Base-by-base conservation (phyloP, 1,139 yeast genomes). In the Ashbya aceris region DNA sequence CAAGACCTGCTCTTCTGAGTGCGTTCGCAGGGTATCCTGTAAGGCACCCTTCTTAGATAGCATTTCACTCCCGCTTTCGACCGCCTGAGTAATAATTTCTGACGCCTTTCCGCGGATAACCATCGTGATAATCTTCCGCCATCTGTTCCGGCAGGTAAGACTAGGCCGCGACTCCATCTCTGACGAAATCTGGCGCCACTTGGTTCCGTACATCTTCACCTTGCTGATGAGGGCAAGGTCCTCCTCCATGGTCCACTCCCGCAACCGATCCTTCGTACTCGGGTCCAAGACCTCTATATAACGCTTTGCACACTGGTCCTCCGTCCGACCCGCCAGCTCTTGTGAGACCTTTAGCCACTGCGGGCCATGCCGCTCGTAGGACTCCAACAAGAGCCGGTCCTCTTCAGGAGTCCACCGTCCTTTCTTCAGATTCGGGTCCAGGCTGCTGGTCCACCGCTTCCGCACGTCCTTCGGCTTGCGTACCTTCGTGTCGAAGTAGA, bases 371-470 rank as follows among this genome's bases (percentile, higher is more conserved):
- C 70, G 73, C 39, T 73, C 67, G 57, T 74, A 83, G 1, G 94
- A 89, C 39, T 70, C 69, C 17, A 81, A 58, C 37, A 89, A 67
- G 36, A 69, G 66, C 28, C 72, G 72, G 63, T 89, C 96, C 61
- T 89, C 97, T 40, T 74, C 83, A n/a, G 71, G 62, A 0, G 94
- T 83, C 97, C 97, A 89, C 55, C 78, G 76, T 1, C 97, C 97
- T 51, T 84, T 82, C 45, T 78, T 76, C 46, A 89, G 67, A 46
- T 71, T 74, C 2, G 96, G 96, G 58, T 86, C 93, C 38, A 89
- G 63, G 1, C 95, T 83, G 50, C 83, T 83, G 29, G 77, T 62
- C 93, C 93, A 83, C 46, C 93, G 61, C 56, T 81, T 82, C 33
- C 81, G 70, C 52, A 85, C 78, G 51, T 82, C 87, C 53, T 79